phyloP scores from a whole-genome alignment of 768 basidiomycete species.

The Auricularia heimuer region DNA sequence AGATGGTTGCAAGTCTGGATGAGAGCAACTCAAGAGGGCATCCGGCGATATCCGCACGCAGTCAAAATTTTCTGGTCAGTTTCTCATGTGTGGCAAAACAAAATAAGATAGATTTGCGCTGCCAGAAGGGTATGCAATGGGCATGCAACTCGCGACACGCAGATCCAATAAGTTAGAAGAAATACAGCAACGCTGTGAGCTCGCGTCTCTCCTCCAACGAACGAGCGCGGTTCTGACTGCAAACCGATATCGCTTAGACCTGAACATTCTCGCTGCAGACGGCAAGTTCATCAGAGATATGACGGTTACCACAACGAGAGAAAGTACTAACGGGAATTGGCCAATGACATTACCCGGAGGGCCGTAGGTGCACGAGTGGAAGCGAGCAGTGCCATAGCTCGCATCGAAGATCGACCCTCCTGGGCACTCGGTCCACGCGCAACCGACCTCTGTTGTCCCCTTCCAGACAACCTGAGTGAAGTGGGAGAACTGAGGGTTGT shows the following conservation, averaged over 20 bases:
- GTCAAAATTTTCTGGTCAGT: no score
- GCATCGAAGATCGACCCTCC: conserved; percentile 33
- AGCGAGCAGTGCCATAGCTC: conserved; percentile 30
- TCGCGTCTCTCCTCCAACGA: neutral
- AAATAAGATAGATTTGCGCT: no score
- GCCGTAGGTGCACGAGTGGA: conserved; percentile 56
- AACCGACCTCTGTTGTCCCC: conserved; percentile 47
- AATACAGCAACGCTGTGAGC: neutral
- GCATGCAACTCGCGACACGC: neutral
- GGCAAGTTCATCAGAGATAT: no score
- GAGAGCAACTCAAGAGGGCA: no score
- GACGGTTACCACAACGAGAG: no score
- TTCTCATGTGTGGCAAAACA: no score
- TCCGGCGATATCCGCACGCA: no score
- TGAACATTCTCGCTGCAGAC: conserved; percentile 5
- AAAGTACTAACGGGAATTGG: conserved; percentile 20
- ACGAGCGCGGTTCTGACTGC: neutral
- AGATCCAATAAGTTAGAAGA: neutral
- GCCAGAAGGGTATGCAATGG: neutral
- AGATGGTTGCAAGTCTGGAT: no score
- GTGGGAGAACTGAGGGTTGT: conserved; percentile 39
- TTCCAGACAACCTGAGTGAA: conserved; percentile 63
- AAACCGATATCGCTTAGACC: neutral
- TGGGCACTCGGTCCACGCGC: conserved; percentile 40
- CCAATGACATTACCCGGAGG: conserved; percentile 59